Evolutionary conservation across 371 early-diverging fungal species (phyloP), one percentile per base, ranked within the genome.

Genomic region (Blakeslea trispora): DNA sequence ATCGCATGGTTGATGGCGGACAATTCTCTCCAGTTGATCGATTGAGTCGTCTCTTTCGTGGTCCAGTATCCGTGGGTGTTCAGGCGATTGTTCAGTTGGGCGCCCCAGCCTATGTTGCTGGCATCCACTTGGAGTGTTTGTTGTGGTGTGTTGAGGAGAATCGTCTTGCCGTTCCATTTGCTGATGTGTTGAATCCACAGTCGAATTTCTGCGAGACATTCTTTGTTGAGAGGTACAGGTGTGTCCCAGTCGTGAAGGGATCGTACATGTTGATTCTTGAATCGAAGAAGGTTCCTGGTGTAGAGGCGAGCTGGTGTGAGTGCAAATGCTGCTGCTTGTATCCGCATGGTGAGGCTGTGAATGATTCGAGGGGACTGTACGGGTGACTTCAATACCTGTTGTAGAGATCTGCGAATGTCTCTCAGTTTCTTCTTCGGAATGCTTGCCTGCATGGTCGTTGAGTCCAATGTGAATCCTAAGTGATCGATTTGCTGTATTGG

Each of bases 401-500:
- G 39, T 24, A 62, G 53, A 1, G 31, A 40, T 13, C 55, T 40
- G 5, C 59, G 59, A 1, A 67, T 13, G n/a, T 73, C 65, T 15
- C 69, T 10, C 10, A 67, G n/a, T 50, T 68, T 66, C 31, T 52
- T 43, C 21, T 51, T 45, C 0, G 69, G 74, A 1, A 73, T 53
- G 0, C 53, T 31, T 3, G 65, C 48, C 0, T 60, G 58, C 62
- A 69, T 69, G 6, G 53, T 32, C 14, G 11, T 49, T 10, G 61
- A 65, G 53, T 63, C 50, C 57, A 73, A 45, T 0, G 42, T 39
- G 41, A 65, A 65, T 8, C 74, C 69, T 0, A 73, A 54, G 34
- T 69, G 68, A 21, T 64, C 62, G 14, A 73, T 15, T 5, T 34
- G 32, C 43, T 73, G 67, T 3, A 64, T 45, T 15, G 73, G 74